A percentile compares a stretch with the other conserved stretches of the same genome.
These are phyloP conservation scores for Pythium sukuiense DNA, from an alignment of 352 stramenopile genomes.

Conservation along the genomic window DNA sequence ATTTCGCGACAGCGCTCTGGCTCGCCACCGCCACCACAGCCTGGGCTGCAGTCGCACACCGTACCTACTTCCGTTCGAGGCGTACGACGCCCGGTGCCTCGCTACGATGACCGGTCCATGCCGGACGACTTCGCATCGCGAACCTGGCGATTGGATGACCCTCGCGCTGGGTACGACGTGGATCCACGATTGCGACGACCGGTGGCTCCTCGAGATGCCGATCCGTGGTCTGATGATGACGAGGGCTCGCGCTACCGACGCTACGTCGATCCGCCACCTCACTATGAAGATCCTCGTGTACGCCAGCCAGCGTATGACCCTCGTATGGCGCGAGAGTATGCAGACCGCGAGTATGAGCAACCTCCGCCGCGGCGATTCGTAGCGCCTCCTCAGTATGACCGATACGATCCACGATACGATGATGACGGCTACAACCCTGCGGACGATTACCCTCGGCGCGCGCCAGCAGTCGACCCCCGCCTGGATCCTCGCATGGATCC, in stretches of 20 bases:
- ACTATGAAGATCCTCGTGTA: conserved; percentile 5
- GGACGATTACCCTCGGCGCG: background rate
- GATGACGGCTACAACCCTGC: background rate
- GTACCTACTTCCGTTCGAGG: conserved; percentile 13
- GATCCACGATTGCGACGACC: background rate
- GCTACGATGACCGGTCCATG: conserved; percentile 6
- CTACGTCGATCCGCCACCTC: background rate
- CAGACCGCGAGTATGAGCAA: background rate
- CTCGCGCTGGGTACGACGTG: background rate
- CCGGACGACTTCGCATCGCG: conserved; percentile 7
- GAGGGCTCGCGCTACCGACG: background rate
- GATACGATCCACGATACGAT: background rate
- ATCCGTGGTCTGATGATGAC: background rate
- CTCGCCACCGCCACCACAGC: conserved; percentile 4
- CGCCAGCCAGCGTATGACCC: background rate
- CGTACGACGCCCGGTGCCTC: background rate
- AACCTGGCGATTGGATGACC: background rate
- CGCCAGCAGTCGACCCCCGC: background rate
- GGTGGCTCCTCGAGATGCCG: background rate
- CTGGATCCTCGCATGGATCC: background rate
- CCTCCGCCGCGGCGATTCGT: background rate
- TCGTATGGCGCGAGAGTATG: background rate
- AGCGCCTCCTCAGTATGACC: background rate
- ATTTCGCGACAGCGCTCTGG: conserved; percentile 13
- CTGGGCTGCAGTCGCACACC: background rate